phyloP scores from a whole-genome alignment of 2,329 filamentous ascomycete genomes.

The Nigrospora sphaerica region DNA sequence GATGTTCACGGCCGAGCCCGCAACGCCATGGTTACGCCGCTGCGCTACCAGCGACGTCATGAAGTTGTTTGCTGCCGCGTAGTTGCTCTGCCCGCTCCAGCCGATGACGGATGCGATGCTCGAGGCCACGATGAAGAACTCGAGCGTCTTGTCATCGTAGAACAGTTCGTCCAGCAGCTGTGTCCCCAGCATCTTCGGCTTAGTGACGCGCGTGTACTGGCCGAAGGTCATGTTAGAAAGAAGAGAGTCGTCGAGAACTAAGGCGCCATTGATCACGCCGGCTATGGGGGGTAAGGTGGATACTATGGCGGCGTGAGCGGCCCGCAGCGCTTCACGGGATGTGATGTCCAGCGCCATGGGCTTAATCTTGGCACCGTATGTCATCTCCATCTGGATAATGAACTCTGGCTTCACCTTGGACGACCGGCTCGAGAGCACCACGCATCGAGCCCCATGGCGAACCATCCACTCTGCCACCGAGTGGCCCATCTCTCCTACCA shows the following conservation, averaged over 20 bases:
- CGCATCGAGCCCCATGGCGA: constrained; percentile 26
- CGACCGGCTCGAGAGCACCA: constrained; percentile 32
- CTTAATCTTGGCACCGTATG: constrained; percentile 12
- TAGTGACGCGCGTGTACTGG: not conserved
- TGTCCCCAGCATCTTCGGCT: no score
- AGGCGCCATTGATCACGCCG: not conserved
- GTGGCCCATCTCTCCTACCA: constrained; percentile 35
- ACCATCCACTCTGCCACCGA: constrained; percentile 29
- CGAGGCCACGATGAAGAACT: not conserved
- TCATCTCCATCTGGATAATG: constrained; percentile 8
- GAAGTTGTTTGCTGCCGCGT: not conserved
- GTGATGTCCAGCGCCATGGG: constrained; percentile 19
- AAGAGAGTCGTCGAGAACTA: not conserved
- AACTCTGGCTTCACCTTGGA: constrained; percentile 17
- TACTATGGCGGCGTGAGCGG: constrained; percentile 14
- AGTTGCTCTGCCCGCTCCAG: not conserved
- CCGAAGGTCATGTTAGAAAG: not conserved
- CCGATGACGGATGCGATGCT: not conserved
- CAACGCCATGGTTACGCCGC: not conserved
- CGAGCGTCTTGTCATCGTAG: not conserved
- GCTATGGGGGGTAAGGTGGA: not conserved
- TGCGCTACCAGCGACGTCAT: not conserved
- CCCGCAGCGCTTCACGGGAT: constrained; percentile 15
- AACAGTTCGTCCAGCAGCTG: no score
- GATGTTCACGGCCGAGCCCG: not conserved